These are phyloP conservation scores for Rutidosis leptorrhynchoides DNA, from an alignment of 129 eudicot genomes.

Conservation along the genomic window DNA sequence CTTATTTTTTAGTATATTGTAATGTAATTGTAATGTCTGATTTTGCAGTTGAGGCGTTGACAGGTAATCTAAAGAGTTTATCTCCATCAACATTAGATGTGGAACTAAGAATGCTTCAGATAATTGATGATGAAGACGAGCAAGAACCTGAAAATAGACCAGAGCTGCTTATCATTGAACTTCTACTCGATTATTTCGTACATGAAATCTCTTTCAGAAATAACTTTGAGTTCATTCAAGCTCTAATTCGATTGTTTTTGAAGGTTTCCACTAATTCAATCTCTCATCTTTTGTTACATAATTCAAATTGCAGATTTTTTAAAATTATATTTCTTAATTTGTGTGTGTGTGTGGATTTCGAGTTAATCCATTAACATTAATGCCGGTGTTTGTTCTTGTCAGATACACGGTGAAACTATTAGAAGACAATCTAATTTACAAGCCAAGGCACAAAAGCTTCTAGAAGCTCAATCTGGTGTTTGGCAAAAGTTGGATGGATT, in stretches of 20 bases:
- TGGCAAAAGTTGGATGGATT: conserved; percentile 67
- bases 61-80: conserved; percentile 72
- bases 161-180: conserved; percentile 60
- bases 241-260: conserved; percentile 73
- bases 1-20: not conserved
- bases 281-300: not conserved
- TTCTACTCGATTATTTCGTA: conserved; percentile 73
- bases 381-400: conserved; percentile 24
- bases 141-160: conserved; percentile 56
- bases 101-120: conserved; percentile 96
- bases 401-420: conserved; percentile 91
- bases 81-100: conserved; percentile 87
- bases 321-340: not conserved
- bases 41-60: conserved; percentile 62
- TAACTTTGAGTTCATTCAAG: conserved; percentile 89
- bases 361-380: not conserved
- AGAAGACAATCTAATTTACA: conserved; percentile 58
- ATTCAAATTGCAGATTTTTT: not conserved
- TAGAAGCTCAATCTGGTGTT: conserved; percentile 68
- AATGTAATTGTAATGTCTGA: not conserved
- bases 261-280: conserved; percentile 50
- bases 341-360: not conserved
- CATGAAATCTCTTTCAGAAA: conserved; percentile 73
- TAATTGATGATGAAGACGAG: conserved; percentile 77
- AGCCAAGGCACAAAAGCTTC: conserved; percentile 73